phyloP scores from a whole-genome alignment of 768 basidiomycete genomes.

The Boletus vinaceobasis region DNA sequence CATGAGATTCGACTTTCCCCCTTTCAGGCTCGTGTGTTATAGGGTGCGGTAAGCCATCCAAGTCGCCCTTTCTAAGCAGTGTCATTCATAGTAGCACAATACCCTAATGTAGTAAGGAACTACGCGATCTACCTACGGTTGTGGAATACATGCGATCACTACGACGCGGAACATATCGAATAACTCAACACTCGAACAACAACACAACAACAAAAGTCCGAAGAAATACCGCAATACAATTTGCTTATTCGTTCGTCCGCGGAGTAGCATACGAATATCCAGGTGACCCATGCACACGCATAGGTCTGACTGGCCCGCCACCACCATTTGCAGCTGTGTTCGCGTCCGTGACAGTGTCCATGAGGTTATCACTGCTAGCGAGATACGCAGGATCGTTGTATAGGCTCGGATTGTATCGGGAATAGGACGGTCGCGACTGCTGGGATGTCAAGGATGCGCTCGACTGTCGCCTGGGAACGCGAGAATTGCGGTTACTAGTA shows the following conservation, averaged over 20 bases:
- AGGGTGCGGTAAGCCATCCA: background rate
- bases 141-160: constrained; percentile 4
- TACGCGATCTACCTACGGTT: background rate
- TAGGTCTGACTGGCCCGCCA: constrained; percentile 17
- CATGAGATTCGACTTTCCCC: background rate
- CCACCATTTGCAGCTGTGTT: constrained; percentile 27
- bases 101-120: background rate
- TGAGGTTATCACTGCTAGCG: constrained; percentile 25
- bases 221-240: background rate
- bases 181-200: constrained; percentile 3
- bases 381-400: constrained; percentile 29
- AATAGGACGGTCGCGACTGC: constrained; percentile 12
- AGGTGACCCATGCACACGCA: constrained; percentile 20
- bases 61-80: background rate
- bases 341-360: constrained; percentile 22
- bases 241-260: constrained; percentile 12
- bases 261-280: constrained; percentile 15
- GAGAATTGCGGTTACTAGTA: background rate
- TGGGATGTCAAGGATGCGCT: constrained; percentile 23
- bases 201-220: background rate
- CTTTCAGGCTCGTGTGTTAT: background rate
- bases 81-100: background rate
- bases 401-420: constrained; percentile 18
- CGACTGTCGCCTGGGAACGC: constrained; percentile 20
- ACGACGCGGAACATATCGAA: constrained; percentile 8